Percentiles rank a stretch among this genome's conserved stretches.
phyloP scores from a whole-genome alignment of 192 early-diverging fungal species.

The Coemansia sp. region DNA sequence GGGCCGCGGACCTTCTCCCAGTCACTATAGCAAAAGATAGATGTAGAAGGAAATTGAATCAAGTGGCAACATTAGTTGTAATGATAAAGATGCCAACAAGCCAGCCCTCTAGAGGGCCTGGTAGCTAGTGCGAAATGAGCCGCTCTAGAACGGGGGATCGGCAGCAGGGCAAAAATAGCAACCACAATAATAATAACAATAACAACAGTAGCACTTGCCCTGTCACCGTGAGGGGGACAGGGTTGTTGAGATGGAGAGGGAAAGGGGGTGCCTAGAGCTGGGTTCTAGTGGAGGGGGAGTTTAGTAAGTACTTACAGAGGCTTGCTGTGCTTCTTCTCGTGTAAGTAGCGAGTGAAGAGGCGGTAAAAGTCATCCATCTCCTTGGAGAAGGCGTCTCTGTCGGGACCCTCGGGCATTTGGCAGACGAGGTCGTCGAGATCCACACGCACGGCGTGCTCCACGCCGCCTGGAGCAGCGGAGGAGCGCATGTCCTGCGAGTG shows the following conservation, averaged over 20 bases:
- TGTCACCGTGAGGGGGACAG: not conserved
- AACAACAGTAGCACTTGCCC: not conserved
- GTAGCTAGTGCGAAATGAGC: not conserved
- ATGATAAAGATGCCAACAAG: not conserved
- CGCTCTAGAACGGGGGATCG: conserved; percentile 4
- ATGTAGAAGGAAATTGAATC: not conserved
- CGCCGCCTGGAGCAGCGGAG: conserved; percentile 42
- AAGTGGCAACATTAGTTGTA: not conserved
- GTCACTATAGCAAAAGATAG: conserved; percentile 62
- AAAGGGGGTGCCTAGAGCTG: not conserved
- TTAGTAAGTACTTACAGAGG: conserved; percentile 49
- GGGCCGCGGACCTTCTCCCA: conserved; percentile 96
- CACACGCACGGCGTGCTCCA: conserved; percentile 54
- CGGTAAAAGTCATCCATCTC: conserved; percentile 88
- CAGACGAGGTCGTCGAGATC: conserved; percentile 45
- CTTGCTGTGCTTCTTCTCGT: conserved; percentile 64
- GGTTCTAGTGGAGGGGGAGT: not conserved
- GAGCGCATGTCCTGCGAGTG: conserved; percentile 53
- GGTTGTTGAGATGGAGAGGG: not conserved
- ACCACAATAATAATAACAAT: not conserved
- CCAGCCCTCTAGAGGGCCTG: not conserved
- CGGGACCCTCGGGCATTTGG: conserved; percentile 42
- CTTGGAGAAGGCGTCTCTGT: conserved; percentile 61
- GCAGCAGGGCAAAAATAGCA: conserved; percentile 5
- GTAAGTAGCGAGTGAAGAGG: conserved; percentile 83